These are phyloP conservation scores for Entomortierella parvispora DNA, from an alignment of 192 early-diverging fungal genomes.

Conservation along the genomic window DNA sequence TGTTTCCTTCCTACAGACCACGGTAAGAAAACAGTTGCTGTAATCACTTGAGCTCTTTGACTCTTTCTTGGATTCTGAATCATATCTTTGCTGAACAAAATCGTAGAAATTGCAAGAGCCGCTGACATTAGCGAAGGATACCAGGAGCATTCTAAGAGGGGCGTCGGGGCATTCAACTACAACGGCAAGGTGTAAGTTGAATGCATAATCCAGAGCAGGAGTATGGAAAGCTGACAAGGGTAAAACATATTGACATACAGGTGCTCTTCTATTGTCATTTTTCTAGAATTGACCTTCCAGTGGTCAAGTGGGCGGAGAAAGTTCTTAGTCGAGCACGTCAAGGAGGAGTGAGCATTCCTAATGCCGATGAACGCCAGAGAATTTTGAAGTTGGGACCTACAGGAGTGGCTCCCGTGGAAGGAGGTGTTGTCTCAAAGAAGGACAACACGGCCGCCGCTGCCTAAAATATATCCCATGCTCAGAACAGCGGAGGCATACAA, in stretches of 20 bases:
- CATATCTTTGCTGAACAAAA: not conserved
- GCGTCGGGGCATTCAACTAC: constrained; percentile 90
- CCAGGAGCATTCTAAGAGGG: constrained; percentile 68
- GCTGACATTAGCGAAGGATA: constrained; percentile 78
- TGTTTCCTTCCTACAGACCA: constrained; percentile 78
- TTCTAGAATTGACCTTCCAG: constrained; percentile 81
- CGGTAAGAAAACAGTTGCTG: constrained; percentile 41
- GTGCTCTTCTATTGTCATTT: not conserved
- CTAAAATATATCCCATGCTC: no score
- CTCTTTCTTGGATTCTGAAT: not conserved
- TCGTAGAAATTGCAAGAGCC: constrained; percentile 71
- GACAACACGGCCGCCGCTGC: no score
- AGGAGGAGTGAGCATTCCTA: constrained; percentile 53
- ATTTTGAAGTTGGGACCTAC: no score
- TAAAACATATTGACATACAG: no score
- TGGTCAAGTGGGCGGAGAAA: constrained; percentile 90
- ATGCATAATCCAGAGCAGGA: no score
- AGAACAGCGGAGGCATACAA: no score
- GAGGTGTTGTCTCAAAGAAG: no score
- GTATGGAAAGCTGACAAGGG: no score
- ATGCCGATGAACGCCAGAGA: no score
- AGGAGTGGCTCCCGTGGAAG: no score
- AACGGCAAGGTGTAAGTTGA: constrained; percentile 88
- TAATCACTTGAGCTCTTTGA: not conserved
- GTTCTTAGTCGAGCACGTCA: constrained; percentile 72